Base-by-base conservation (phyloP, 176 grass and related monocot species). In the Eragrostis nindensis region DNA sequence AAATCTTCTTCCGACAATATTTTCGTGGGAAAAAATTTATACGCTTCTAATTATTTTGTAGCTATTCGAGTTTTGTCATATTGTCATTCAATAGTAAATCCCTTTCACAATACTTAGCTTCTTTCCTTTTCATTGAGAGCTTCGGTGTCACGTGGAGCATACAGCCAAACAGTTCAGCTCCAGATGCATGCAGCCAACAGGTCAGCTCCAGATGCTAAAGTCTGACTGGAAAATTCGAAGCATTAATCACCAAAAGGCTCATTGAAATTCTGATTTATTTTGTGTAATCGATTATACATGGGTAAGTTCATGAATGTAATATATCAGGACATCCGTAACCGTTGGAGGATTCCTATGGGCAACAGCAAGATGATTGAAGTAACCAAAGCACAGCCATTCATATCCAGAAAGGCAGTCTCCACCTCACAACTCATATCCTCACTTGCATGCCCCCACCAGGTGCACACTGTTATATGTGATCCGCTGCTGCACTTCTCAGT, bases 371-470 rank as follows among this genome's bases (percentile, higher is more conserved):
- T 79, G 92, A 91, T 91, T 87, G 83, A 82, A 83, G 83, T 83
- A 86, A 66, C 73, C 79, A 80, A 79, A 82, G 84, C 81, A 75
- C 70, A 83, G 56, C 96, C 96, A 90, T 91, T 86, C 96, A 88
- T 87, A 86, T 98, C 54, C 53, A 57, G 50, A 80, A 60, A 41
- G 71, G 36, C 57, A 87, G 84, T 70, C 89, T 91, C 84, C 84
- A 79, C 96, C 93, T 91, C 90, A 93, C 84, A 96, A 73, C 89
- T 91, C 86, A 95, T 93, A 99, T 96, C 79, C 75, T 62, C 88
- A 17, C 72, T 73, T 39, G 71, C 66, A 47, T 80, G 53, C 62
- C 29, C n/a, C 32, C 32, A 36, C 63, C 67, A 71, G 43, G 65
- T 88, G 57, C 76, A 76, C 82, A 40, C 80, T 82, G 90, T 87